Percentiles rank a stretch among this genome's conserved stretches.
These are phyloP conservation scores for Gossypium arboreum DNA, from an alignment of 345 rosid species.

Conservation along the genomic window DNA sequence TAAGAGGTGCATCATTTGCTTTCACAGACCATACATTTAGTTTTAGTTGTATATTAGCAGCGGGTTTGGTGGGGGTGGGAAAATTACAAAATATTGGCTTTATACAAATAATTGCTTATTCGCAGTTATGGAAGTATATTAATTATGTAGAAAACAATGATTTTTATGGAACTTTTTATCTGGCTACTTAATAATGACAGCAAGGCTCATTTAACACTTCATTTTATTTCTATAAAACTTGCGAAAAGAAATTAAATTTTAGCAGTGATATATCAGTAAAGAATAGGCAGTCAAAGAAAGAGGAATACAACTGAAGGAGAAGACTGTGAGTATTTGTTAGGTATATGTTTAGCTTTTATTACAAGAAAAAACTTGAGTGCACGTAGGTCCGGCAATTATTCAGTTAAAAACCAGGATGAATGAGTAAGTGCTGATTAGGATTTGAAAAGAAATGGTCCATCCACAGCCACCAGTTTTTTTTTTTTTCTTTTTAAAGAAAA, in stretches of 20 bases:
- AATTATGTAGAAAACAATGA: neutral
- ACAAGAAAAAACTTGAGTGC: neutral
- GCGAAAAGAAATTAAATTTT: neutral
- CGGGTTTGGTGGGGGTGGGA: neutral
- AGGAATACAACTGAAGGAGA: neutral
- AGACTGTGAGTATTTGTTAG: neutral
- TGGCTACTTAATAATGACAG: neutral
- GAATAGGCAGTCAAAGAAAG: neutral
- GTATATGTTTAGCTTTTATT: neutral
- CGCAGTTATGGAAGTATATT: neutral
- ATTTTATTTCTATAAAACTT: neutral
- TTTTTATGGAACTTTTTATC: neutral
- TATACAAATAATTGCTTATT: neutral
- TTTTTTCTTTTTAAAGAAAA: neutral
- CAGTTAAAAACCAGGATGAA: neutral
- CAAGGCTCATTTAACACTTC: neutral
- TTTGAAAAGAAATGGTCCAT: conserved; percentile 4
- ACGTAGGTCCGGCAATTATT: neutral
- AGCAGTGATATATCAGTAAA: no score
- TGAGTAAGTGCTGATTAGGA: conserved; percentile 25
- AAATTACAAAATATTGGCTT: neutral
- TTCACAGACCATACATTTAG: neutral
- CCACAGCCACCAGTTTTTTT: neutral
- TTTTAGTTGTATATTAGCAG: no score
- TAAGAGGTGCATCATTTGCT: neutral